Base-by-base conservation (phyloP, 2,329 filamentous ascomycete species). In the Diaporthe vexans region DNA sequence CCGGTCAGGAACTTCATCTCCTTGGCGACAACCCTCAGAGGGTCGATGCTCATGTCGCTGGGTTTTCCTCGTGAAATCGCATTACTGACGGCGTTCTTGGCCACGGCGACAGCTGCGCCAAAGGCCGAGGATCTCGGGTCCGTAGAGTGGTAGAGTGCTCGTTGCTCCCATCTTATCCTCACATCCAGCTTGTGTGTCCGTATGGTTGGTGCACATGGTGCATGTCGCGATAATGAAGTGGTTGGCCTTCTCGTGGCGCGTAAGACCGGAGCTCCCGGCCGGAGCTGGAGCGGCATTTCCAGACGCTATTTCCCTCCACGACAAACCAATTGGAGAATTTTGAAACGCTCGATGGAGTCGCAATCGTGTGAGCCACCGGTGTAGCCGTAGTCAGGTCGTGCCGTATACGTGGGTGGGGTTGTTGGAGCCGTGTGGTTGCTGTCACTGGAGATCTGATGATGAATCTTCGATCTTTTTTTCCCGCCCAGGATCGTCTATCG, bases 1-100 rank as follows among this genome's bases (percentile, higher is more conserved):
- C 95, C 95, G 15, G 94, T 98, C 80, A 98, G 86, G 79, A 95
- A 97, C 84, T 97, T 97, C 92, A 99, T 94, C 87, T 98, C 96
- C 85, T 98, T 97, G 76, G 94, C 96, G 46, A 98, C 95, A 46
- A 94, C 93, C 76, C 94, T 91, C 80, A 98, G 89, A 46, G 96
- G 96, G 82, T 98, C 96, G 80, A 98, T 91, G 76, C 92, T 90
- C 85, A 97, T 91, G 74, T 90, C 89, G 78, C 88, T 88, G 78
- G 91, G 91, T 76, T 90, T 87, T 73, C 90, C 87, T 78, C 90
- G 87, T 78, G 90, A 89, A 76, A 93, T 87, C 58, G 90, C 91
- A 81, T 92, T 93, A 78, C 89, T 89, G 78, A 95, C 92, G 75
- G 95, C 89, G 82, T 93, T 93, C 78, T 93, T 89, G 51, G 91